Conservation (phyloP, 345 rosid species). For the Linum lewisii region DNA sequence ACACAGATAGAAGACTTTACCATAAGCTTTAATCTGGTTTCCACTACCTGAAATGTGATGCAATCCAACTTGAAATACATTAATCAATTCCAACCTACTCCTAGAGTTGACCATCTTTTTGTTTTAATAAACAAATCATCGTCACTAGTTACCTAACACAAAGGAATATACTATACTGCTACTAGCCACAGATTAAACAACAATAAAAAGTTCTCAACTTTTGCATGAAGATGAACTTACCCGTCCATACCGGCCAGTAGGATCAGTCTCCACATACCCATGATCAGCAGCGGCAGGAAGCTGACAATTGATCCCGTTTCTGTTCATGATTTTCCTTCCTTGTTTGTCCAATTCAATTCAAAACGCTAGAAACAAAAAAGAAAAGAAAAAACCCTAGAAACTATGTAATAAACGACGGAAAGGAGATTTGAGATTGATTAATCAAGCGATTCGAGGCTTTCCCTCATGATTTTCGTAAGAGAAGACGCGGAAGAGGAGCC, state of each 20-base stretch:
- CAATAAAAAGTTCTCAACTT: too few species aligned
- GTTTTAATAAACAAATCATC: neutral
- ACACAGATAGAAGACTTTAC: too few species aligned
- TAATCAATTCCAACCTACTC: neutral
- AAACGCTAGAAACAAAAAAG: too few species aligned
- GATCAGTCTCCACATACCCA: conserved; percentile 70
- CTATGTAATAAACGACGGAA: neutral
- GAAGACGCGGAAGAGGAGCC: conserved; percentile 28
- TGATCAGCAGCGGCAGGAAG: neutral
- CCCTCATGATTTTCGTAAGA: conserved; percentile 35
- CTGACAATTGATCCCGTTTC: neutral
- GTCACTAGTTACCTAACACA: neutral
- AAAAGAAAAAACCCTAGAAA: too few species aligned
- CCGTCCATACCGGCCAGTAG: conserved; percentile 82
- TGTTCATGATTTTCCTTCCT: neutral
- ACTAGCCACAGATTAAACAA: too few species aligned
- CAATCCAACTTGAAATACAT: neutral
- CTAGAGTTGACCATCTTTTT: neutral
- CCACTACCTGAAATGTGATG: too few species aligned
- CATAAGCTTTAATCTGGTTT: too few species aligned
- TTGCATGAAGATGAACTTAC: conserved; percentile 35
- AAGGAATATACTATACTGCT: too few species aligned
- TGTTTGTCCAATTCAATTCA: too few species aligned
- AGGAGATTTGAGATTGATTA: neutral
- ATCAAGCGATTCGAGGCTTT: conserved; percentile 21